phyloP scores from a whole-genome alignment of 345 rosid genomes.

The Abelmoschus esculentus region DNA sequence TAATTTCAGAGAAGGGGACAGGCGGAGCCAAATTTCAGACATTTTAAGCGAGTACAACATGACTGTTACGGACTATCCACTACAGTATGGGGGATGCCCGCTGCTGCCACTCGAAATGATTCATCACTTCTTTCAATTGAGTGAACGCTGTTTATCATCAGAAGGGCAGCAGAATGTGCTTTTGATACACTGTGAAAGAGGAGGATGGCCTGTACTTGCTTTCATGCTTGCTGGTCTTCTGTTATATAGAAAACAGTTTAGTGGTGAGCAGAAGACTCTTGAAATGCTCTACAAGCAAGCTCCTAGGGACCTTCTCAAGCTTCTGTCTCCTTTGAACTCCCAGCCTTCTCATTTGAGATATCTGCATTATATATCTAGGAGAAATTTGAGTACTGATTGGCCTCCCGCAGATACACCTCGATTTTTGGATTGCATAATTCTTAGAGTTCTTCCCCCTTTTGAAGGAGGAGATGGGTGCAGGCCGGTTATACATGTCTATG shows the following conservation, averaged over 20 bases:
- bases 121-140: slow-evolving; percentile 79
- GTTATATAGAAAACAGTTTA: slow-evolving; percentile 71
- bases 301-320: slow-evolving; percentile 80
- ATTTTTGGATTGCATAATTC: slow-evolving; percentile 73
- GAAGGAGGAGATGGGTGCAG: slow-evolving; percentile 75
- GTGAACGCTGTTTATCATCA: slow-evolving; percentile 89
- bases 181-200: slow-evolving; percentile 91
- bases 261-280: slow-evolving; percentile 92
- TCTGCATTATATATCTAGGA: slow-evolving; percentile 93
- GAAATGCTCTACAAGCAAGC: slow-evolving; percentile 99
- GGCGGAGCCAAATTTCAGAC: slow-evolving; percentile 78
- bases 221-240: slow-evolving; percentile 94
- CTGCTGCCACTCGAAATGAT: slow-evolving; percentile 88
- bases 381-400: slow-evolving; percentile 83
- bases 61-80: slow-evolving; percentile 99
- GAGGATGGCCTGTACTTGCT: slow-evolving; percentile 98
- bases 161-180: slow-evolving; percentile 92
- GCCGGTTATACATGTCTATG: slow-evolving; percentile 80
- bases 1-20: slow-evolving; percentile 92
- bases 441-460: slow-evolving; percentile 68
- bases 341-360: slow-evolving; percentile 95
- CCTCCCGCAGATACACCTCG: slow-evolving; percentile 89
- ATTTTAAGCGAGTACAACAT: slow-evolving; percentile 77
- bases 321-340: slow-evolving; percentile 75
- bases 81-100: slow-evolving; percentile 81